Conservation (phyloP, 768 basidiomycete species). For the Lenzites betulinus region DNA sequence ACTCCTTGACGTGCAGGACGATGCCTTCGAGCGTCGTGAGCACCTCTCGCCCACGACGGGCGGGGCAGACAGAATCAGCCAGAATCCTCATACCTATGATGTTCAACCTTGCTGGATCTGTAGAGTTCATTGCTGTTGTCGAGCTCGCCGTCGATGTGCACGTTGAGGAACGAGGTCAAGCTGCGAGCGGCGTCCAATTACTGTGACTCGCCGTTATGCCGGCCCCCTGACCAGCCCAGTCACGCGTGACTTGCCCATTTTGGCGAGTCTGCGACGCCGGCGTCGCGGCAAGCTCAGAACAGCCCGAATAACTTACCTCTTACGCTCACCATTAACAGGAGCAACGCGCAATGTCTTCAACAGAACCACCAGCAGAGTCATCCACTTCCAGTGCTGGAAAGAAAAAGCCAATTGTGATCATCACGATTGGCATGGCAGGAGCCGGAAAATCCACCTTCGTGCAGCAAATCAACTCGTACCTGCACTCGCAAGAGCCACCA, state of each 20-base stretch:
- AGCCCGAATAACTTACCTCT: not conserved
- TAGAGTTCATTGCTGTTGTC: slow-evolving; percentile 4
- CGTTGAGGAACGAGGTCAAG: slow-evolving; percentile 12
- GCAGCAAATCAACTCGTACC: slow-evolving; percentile 89
- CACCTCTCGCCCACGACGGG: not conserved
- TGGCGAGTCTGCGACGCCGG: not conserved
- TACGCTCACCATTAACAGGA: not conserved
- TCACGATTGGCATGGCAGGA: slow-evolving; percentile 96
- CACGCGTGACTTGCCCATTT: slow-evolving; percentile 17
- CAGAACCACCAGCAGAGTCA: not conserved
- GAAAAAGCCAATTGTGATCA: slow-evolving; percentile 78
- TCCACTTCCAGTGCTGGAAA: slow-evolving; percentile 16
- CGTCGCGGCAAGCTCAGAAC: not conserved
- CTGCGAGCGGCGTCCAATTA: slow-evolving; percentile 2
- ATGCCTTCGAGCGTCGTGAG: slow-evolving; percentile 47
- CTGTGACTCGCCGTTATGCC: slow-evolving; percentile 11
- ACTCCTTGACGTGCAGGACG: slow-evolving; percentile 57
- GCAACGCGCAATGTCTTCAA: not conserved
- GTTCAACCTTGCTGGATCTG: not conserved
- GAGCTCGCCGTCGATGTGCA: slow-evolving; percentile 1
- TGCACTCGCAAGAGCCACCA: slow-evolving; percentile 66
- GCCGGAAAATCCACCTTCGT: slow-evolving; percentile 98
- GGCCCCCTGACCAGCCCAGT: slow-evolving; percentile 1
- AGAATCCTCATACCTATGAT: slow-evolving; percentile 13
- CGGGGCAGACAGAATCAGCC: not conserved